A percentile compares a stretch with the other conserved stretches of the same genome.
phyloP scores from a whole-genome alignment of 345 rosid species.

The Sonneratia alba region DNA sequence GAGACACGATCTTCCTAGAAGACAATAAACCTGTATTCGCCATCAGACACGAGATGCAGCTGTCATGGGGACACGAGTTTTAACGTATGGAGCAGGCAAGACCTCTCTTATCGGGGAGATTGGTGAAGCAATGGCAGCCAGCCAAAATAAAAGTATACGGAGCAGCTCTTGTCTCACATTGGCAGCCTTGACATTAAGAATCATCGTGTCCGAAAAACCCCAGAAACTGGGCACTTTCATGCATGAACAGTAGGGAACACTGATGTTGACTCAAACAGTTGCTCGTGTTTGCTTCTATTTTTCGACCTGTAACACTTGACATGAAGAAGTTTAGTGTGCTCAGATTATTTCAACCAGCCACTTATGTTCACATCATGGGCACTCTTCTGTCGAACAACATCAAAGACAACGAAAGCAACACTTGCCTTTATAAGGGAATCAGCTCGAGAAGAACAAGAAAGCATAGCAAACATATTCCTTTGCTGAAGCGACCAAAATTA shows the following conservation, averaged over 20 bases:
- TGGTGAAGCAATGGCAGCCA: too few relatives aligned
- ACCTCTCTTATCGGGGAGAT: too few relatives aligned
- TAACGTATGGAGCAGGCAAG: too few relatives aligned
- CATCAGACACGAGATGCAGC: too few relatives aligned
- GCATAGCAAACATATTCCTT: background rate
- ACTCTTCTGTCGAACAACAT: background rate
- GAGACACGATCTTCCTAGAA: too few relatives aligned
- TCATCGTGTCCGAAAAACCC: background rate
- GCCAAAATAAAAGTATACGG: background rate
- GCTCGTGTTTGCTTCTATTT: background rate
- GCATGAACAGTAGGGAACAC: constrained; percentile 10
- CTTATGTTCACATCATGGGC: background rate
- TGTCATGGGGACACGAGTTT: too few relatives aligned
- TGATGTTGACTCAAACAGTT: constrained; percentile 10
- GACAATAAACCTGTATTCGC: too few relatives aligned
- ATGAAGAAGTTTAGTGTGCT: too few relatives aligned
- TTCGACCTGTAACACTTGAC: background rate
- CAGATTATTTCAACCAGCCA: too few relatives aligned
- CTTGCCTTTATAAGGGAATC: constrained; percentile 1
- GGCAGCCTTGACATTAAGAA: background rate
- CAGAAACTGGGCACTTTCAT: constrained; percentile 10
- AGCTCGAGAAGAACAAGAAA: background rate
- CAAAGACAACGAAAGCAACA: background rate
- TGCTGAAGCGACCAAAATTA: background rate
- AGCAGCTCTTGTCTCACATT: background rate